Base-by-base conservation (phyloP, 1,139 yeast genomes). In the Meyerozyma carpophila region DNA sequence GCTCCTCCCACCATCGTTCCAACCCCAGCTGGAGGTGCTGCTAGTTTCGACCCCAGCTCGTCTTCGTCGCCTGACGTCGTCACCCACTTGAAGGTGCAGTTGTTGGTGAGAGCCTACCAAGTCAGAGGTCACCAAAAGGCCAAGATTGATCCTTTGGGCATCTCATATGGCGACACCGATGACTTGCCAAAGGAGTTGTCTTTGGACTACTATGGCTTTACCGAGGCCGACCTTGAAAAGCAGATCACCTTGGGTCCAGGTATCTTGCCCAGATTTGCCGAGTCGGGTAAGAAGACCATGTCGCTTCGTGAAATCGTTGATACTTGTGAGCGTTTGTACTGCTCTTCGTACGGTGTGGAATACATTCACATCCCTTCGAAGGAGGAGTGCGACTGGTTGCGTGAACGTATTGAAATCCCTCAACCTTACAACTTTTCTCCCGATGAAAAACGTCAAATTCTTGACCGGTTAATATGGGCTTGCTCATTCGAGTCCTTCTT, bases 91-190 rank as follows among this genome's bases (percentile, higher is more conserved):
- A 94, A 93, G 68, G 95, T 90, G 21, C 99, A 93, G 76, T 80
- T 93, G 56, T 77, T 93, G 58, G 98, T 94, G 49, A 87, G 99
- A 66, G 98, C 98, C 38, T 94, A 91, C 71, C 98, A 93, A 73
- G 98, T 93, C 43, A 83, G 98, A 68, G 99, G 98, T 52, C 98
- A 93, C 66, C 87, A 84, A 65, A 89, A 88, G 72, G 97, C 98
- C 41, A 85, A 83, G 60, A 84, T 91, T 49, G 99, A 93, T 67
- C 99, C 99, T 14, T 75, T 93, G 61, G 94, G 87, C 32, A 86
- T 93, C 59, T 81, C 93, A 26, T 88, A 83, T 62, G 96, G 94
- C 53, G 85, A 81, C 56, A 63, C 70, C 47, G 57, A 66, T 32
- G 69, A 72, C 46, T 52, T 74, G 34, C 97, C 98, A 51, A 83